phyloP scores from a whole-genome alignment of 75 land plant genomes.

The Cryptomeria japonica region DNA sequence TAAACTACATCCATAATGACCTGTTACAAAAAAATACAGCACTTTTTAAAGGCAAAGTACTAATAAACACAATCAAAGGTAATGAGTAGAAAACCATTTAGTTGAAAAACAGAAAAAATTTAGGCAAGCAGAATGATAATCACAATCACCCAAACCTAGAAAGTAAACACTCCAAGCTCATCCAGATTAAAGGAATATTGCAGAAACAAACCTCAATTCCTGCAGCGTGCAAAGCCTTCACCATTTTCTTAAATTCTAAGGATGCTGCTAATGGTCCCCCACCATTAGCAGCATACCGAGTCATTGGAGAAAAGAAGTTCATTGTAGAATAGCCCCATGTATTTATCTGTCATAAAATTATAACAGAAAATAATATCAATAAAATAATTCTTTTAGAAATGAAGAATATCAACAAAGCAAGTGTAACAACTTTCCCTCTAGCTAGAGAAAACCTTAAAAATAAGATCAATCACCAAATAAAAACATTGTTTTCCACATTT shows the following conservation, averaged over 20 bases:
- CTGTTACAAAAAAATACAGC: conserved; percentile 22
- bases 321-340: conserved; percentile 99
- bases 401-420: neutral
- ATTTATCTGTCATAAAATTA: conserved; percentile 49
- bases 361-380: neutral
- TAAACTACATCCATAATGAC: conserved; percentile 99
- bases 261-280: conserved; percentile 90
- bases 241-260: conserved; percentile 94
- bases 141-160: neutral
- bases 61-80: neutral
- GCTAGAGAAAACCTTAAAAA: neutral
- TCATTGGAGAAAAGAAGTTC: conserved; percentile 99
- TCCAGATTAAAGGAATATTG: neutral
- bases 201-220: conserved; percentile 81
- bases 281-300: conserved; percentile 89
- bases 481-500: neutral
- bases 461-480: neutral
- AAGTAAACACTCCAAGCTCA: neutral
- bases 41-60: neutral
- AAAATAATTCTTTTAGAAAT: neutral
- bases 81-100: neutral
- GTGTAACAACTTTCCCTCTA: neutral
- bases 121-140: neutral
- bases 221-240: conserved; percentile 90
- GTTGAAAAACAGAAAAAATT: neutral